Conservation (phyloP, 257 asterid genomes). For the Penstemon eatonii region DNA sequence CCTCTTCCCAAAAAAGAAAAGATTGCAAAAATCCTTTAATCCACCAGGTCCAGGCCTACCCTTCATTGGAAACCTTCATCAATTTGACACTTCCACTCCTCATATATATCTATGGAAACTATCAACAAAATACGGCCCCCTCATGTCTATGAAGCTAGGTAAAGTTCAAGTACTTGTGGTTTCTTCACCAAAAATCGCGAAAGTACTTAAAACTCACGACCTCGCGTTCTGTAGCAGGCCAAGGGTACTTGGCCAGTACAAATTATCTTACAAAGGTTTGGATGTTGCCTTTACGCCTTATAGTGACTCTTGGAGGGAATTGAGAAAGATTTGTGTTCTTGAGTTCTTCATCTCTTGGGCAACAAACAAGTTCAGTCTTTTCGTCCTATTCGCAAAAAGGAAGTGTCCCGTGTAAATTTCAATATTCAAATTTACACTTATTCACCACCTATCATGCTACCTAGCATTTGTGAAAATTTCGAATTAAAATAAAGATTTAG, state of each 20-base stretch:
- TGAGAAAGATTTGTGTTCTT: slow-evolving; percentile 19
- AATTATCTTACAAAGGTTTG: slow-evolving; percentile 18
- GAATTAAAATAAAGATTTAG: slow-evolving; percentile 12
- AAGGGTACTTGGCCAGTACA: background rate
- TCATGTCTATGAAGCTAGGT: slow-evolving; percentile 25
- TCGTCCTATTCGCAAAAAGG: slow-evolving; percentile 3
- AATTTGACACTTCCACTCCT: slow-evolving; percentile 15
- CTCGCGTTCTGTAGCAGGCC: slow-evolving; percentile 24
- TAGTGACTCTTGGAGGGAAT: slow-evolving; percentile 20
- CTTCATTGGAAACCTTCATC: slow-evolving; percentile 27
- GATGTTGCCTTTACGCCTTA: slow-evolving; percentile 25
- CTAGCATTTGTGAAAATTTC: too few relatives aligned
- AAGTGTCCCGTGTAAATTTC: slow-evolving; percentile 4
- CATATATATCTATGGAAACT: slow-evolving; percentile 25
- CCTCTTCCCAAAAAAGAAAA: background rate
- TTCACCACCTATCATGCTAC: too few relatives aligned
- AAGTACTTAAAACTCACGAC: slow-evolving; percentile 25
- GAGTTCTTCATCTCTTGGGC: slow-evolving; percentile 21
- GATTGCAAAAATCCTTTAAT: background rate
- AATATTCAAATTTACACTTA: background rate
- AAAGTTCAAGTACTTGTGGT: slow-evolving; percentile 8
- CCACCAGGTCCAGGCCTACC: slow-evolving; percentile 30
- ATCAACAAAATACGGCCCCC: slow-evolving; percentile 19
- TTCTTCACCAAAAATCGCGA: slow-evolving; percentile 16
- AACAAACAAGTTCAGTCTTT: slow-evolving; percentile 26